These are phyloP conservation scores for Lyophyllum semitale DNA, from an alignment of 768 basidiomycete genomes.

Conservation along the genomic window DNA sequence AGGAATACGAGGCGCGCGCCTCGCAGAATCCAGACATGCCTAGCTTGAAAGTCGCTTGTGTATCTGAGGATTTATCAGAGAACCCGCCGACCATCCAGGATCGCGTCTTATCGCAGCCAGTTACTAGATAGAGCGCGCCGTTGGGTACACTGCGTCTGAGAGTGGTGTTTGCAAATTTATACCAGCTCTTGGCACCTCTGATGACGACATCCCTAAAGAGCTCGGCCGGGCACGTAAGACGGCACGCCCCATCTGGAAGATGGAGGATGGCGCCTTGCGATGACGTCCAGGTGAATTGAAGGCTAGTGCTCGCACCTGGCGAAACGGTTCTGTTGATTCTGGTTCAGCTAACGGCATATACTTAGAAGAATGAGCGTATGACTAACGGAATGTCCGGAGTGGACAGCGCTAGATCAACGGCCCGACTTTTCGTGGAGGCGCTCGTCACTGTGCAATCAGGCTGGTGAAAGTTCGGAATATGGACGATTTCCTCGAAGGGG, in stretches of 20 bases:
- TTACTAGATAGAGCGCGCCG: slow-evolving; percentile 21
- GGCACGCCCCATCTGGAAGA: slow-evolving; percentile 13
- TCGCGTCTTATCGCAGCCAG: slow-evolving; percentile 20
- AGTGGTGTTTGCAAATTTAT: slow-evolving; percentile 10
- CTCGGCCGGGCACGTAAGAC: slow-evolving; percentile 9
- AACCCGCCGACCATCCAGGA: slow-evolving; percentile 19
- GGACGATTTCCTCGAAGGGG: slow-evolving; percentile 13
- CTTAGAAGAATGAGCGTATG: no score
- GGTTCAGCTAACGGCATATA: no score
- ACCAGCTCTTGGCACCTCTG: slow-evolving; percentile 13
- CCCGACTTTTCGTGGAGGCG: slow-evolving; percentile 3
- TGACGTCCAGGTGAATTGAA: slow-evolving; percentile 15
- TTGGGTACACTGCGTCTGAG: slow-evolving; percentile 15
- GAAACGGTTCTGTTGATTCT: background rate
- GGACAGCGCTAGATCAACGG: slow-evolving; percentile 6
- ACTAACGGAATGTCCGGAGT: slow-evolving; percentile 11
- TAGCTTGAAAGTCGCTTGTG: slow-evolving; percentile 9
- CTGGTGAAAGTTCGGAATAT: slow-evolving; percentile 11
- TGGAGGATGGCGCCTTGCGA: slow-evolving; percentile 16
- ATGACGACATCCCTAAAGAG: slow-evolving; percentile 11
- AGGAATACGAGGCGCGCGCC: slow-evolving; percentile 5
- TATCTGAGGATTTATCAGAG: slow-evolving; percentile 9
- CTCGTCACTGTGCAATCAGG: slow-evolving; percentile 6
- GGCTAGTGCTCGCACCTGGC: slow-evolving; percentile 4
- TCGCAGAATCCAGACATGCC: slow-evolving; percentile 1